Evolutionary conservation across 2,329 filamentous ascomycete species (phyloP).

Genomic region (Pseudocercospora musae): DNA sequence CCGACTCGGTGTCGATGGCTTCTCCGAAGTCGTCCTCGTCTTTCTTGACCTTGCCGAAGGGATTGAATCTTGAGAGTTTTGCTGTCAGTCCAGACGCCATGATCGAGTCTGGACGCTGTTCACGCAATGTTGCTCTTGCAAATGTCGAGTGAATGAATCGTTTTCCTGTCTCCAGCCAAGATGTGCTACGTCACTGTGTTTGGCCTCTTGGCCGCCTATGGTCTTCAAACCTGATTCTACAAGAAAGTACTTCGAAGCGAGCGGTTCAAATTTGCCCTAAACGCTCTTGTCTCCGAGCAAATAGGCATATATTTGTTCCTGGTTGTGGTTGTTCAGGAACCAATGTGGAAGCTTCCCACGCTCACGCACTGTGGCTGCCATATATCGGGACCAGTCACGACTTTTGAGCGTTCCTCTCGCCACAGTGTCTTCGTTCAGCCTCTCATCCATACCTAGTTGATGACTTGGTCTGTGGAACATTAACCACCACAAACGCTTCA

Average conservation of each 20-base stretch:
- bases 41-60: conserved; percentile 34
- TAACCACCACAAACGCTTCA: too few relatives aligned
- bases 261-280: neutral
- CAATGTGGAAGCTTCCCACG: neutral
- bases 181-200: neutral
- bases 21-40: conserved; percentile 56
- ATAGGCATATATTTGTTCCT: neutral
- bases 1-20: conserved; percentile 46
- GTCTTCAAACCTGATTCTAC: too few relatives aligned
- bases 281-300: neutral
- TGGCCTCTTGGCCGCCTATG: neutral
- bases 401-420: neutral
- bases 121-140: neutral
- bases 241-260: neutral
- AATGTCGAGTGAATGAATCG: neutral
- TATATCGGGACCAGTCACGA: neutral
- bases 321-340: neutral
- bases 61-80: conserved; percentile 41
- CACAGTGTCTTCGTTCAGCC: too few relatives aligned
- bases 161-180: neutral
- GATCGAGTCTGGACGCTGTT: neutral
- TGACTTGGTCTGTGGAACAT: too few relatives aligned
- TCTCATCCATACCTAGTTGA: too few relatives aligned
- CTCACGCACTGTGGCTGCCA: neutral
- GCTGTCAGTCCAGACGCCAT: conserved; percentile 25